A percentile compares a stretch with the other conserved stretches of the same genome.
Evolutionary conservation across 176 grass and related monocot genomes (phyloP).

Genomic region (Triticum urartu): DNA sequence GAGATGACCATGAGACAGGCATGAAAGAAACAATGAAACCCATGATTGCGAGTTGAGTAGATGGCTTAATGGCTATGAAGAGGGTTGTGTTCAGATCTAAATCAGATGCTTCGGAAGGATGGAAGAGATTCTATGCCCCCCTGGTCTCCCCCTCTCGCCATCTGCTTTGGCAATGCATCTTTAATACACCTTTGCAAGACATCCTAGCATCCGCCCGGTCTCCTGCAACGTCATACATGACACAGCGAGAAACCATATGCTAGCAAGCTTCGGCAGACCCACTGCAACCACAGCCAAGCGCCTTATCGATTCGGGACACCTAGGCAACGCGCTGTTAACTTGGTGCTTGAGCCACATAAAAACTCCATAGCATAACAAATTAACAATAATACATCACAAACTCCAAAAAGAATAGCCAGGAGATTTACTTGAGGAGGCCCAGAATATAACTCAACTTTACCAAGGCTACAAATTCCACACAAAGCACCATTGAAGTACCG

Average conservation of each 20-base stretch:
- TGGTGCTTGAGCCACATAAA: slow-evolving; percentile 19
- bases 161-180: not conserved
- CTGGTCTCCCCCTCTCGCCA: not conserved
- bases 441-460: not conserved
- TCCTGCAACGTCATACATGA: not conserved
- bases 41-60: not conserved
- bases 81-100: not conserved
- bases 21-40: not conserved
- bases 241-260: not conserved
- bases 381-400: not conserved
- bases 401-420: slow-evolving; percentile 2
- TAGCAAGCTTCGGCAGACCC: not conserved
- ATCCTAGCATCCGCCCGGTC: not conserved
- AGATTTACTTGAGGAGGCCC: not conserved
- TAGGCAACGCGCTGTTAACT: not conserved
- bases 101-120: not conserved
- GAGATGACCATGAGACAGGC: not conserved
- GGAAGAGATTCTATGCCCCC: not conserved
- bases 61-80: not conserved
- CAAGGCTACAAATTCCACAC: not conserved
- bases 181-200: not conserved
- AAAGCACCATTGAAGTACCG: not conserved
- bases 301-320: not conserved
- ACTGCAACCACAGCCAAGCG: not conserved
- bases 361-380: not conserved